Evolutionary conservation across 2,329 filamentous ascomycete species (phyloP), one percentile per base, ranked within the genome.

Genomic region (Aspergillus aculeatus): DNA sequence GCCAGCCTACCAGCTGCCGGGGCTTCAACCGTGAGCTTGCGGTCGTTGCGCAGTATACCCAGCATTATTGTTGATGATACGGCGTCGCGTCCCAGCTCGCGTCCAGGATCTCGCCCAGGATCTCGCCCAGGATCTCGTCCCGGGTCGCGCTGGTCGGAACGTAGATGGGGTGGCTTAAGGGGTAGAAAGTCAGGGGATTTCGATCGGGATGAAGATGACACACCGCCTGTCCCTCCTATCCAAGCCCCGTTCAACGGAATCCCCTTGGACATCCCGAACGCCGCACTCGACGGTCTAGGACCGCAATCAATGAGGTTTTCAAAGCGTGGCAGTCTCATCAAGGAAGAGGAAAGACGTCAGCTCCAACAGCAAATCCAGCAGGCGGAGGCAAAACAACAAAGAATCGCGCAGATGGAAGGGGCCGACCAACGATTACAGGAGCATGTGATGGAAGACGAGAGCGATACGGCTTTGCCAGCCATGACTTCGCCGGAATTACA

Each of bases 291-390:
- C 59, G 83, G 82, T 44, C 71, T 87, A 57, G 78, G 77, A 16
- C 73, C 79, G 41, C 78, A 79, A 55, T 78, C 81, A 47, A 73
- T 88, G 62, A 80, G 82, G 50, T 88, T 88, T 66, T 86, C 84
- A 12, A 84, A 83, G 58, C 77, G 85, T 57, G 85, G 85, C 54
- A 87, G 84, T 73, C 78, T 87, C 71, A 72, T 87, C 62, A 82
- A 80, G 32, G 82, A 81, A 70, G 81, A 80, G 66, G 80, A 67
- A 50, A 63, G 58, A 19, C 65, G 66, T 19, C 63, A 60, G 32
- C 56, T 80, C 58, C 78, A 78, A 58, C 62, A 64, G 19, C 56
- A 68, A 29, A 57, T 69, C 44, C 59, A 67, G 21, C 61, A 69
- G 50, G 58, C 63, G 16, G 58, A 66, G 50, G 54, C 55, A 21